phyloP scores from a whole-genome alignment of 2,329 filamentous ascomycete genomes.

The Fusarium nurragi region DNA sequence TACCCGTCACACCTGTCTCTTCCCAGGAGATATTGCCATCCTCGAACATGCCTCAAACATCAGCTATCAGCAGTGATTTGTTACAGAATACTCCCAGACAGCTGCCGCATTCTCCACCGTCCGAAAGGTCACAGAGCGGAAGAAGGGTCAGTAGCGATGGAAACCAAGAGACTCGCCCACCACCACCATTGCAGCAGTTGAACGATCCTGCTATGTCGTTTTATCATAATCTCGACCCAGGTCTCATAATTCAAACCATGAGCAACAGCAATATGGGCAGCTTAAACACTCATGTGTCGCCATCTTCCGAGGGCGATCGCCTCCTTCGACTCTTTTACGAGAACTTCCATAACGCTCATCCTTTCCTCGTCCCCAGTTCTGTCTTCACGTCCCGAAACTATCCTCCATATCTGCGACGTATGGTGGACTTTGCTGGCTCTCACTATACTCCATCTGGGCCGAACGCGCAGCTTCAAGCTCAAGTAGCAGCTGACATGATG shows the following conservation, averaged over 20 bases:
- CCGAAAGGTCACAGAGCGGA: not conserved
- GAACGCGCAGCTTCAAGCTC: conserved; percentile 6
- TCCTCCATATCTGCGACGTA: conserved; percentile 18
- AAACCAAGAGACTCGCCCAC: not conserved
- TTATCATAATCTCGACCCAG: conserved; percentile 7
- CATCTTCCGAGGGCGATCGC: conserved; percentile 26
- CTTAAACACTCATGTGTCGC: not conserved
- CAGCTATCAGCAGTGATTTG: not conserved
- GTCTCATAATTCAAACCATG: conserved; percentile 1
- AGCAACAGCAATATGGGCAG: not conserved
- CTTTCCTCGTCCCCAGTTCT: conserved; percentile 28
- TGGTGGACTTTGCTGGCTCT: conserved; percentile 37
- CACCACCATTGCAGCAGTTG: not conserved
- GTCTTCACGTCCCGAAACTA: conserved; percentile 25
- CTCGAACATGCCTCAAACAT: not conserved
- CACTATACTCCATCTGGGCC: conserved; percentile 26
- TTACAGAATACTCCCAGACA: not conserved
- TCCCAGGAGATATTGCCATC: conserved; percentile 2
- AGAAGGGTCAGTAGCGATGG: not conserved
- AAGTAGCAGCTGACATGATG: conserved; percentile 18
- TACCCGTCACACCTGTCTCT: not conserved
- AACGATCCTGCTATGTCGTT: conserved; percentile 10
- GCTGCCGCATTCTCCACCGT: not conserved
- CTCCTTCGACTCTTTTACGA: conserved; percentile 35
- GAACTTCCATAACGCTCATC: conserved; percentile 38